Conservation (phyloP, 495 filamentous ascomycete species). For the Daldinia grandis region DNA sequence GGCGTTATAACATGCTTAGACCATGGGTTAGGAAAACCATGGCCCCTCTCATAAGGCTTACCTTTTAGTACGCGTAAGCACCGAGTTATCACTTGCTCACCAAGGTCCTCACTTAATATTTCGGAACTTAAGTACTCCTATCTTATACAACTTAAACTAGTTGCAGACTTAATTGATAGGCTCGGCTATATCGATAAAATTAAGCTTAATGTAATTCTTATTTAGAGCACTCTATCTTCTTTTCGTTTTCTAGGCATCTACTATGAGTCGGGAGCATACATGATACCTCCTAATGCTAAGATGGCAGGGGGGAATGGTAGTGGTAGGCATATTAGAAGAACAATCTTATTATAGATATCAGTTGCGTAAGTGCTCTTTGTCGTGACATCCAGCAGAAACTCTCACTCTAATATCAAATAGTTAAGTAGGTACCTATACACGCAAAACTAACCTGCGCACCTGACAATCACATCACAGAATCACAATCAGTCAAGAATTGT, state of each 20-base stretch:
- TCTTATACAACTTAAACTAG: too few relatives aligned
- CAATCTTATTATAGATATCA: not conserved
- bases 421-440: not conserved
- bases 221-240: not conserved
- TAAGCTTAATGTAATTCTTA: not conserved
- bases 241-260: not conserved
- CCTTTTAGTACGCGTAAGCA: too few relatives aligned
- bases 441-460: not conserved
- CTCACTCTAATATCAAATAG: not conserved
- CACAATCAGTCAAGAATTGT: not conserved
- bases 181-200: too few relatives aligned
- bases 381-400: not conserved
- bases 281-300: not conserved
- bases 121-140: too few relatives aligned
- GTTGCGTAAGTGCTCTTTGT: not conserved
- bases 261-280: not conserved
- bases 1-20: too few relatives aligned
- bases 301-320: not conserved
- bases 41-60: too few relatives aligned
- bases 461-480: not conserved
- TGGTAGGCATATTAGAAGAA: not conserved
- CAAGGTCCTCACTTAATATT: too few relatives aligned
- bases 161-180: too few relatives aligned
- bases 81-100: too few relatives aligned
- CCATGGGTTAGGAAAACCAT: too few relatives aligned